Percentiles rank a stretch among this genome's conserved stretches.
These are phyloP conservation scores for Phtheirospermum japonicum DNA, from an alignment of 257 asterid genomes.

Conservation along the genomic window DNA sequence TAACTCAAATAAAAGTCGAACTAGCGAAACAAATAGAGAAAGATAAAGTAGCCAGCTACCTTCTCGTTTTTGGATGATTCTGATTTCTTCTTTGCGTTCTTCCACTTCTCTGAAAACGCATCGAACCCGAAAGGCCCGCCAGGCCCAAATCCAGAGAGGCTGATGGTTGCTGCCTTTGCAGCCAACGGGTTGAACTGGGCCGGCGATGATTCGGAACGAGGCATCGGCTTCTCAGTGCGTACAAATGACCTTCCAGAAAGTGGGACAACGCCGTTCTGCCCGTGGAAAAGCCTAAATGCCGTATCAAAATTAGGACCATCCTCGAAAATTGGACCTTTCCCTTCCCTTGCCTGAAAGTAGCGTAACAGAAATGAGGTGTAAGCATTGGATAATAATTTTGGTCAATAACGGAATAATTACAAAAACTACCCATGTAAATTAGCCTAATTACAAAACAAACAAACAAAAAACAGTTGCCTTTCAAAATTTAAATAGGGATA, in stretches of 20 bases:
- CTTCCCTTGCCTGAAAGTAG: constrained; percentile 45
- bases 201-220: constrained; percentile 44
- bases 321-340: constrained; percentile 90
- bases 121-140: constrained; percentile 90
- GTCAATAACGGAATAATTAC: neutral
- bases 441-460: neutral
- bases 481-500: no score
- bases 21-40: neutral
- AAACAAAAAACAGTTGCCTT: neutral
- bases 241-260: constrained; percentile 56
- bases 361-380: neutral
- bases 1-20: neutral
- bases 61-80: constrained; percentile 53
- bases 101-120: constrained; percentile 65
- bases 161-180: constrained; percentile 89
- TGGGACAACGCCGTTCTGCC: constrained; percentile 94
- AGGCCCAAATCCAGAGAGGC: constrained; percentile 82
- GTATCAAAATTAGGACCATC: constrained; percentile 89
- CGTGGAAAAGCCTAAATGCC: constrained; percentile 92
- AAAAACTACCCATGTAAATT: no score
- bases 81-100: constrained; percentile 56
- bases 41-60: constrained; percentile 36
- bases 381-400: neutral
- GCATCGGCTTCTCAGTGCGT: constrained; percentile 41
- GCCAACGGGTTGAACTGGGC: constrained; percentile 87